Base-by-base conservation (phyloP, 768 basidiomycete species). In the Tulasnella sp. region DNA sequence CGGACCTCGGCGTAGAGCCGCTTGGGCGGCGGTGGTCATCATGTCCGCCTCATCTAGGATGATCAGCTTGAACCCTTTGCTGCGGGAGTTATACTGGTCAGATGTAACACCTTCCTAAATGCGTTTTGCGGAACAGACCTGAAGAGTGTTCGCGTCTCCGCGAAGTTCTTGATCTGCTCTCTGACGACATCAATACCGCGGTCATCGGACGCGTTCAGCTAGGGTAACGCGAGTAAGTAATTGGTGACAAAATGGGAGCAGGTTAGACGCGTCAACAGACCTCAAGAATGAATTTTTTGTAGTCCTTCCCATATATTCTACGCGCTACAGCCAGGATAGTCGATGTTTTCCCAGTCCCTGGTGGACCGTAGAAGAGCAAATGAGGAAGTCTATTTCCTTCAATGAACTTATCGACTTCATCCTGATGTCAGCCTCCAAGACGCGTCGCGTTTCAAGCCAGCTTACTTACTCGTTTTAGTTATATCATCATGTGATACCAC, bases 41-140 rank as follows among this genome's bases (percentile, higher is more conserved):
- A 96, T 96, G 76, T 99, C 96, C n/a, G 96, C 96, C 72, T 99
- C 96, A 66, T 99, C 96, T 32, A 99, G 82, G 63, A 99, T 84
- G 71, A 99, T 95, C 69, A 99, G 84, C 68, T 98, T 99, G 80
- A 85, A 98, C 17, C 91, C 91, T 67, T 93, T 93, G 11, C 91
- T 82, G 68, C 84, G 86, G 27, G 30, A 23, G n/a, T 9, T 13
- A 19, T 42, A 11, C n/a, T n/a, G n/a, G n/a, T n/a, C n/a, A n/a
- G n/a, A n/a, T n/a, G n/a, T n/a, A n/a, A 44, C 32, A 10, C 29
- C n/a, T 26, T n/a, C n/a, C 17, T 23, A 17, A 4, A 4, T 10
- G 38, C 23, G 48, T 24, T 47, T 44, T 24, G 26, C 32, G 9
- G 13, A 55, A 23, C 21, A 21, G 30, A 71, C 74, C 70, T 70